These are phyloP conservation scores for Sarocladium kiliense DNA, from an alignment of 2,329 filamentous ascomycete genomes.

Conservation along the genomic window DNA sequence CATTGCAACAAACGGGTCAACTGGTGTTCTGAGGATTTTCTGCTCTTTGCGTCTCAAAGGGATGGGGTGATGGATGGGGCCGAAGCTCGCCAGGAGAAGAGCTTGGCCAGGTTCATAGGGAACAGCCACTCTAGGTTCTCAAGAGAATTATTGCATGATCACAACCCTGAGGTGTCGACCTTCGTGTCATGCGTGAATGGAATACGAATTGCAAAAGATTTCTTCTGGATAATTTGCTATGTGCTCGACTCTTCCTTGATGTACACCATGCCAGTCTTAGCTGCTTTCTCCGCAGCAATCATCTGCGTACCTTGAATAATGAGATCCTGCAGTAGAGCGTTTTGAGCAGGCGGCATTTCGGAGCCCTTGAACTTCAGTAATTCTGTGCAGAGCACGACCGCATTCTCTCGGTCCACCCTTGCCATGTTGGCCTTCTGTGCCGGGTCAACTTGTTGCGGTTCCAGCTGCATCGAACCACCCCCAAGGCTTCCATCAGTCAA, in stretches of 20 bases:
- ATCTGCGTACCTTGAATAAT: slow-evolving; percentile 45
- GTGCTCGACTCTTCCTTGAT: not conserved
- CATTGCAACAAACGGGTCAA: slow-evolving; percentile 13
- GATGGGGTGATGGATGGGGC: slow-evolving; percentile 5
- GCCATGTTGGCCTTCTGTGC: slow-evolving; percentile 39
- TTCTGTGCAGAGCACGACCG: slow-evolving; percentile 52
- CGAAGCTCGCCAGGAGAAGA: slow-evolving; percentile 1
- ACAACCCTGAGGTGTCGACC: slow-evolving; percentile 22
- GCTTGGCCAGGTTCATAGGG: slow-evolving; percentile 14
- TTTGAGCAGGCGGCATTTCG: slow-evolving; percentile 33
- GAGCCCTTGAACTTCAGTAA: slow-evolving; percentile 40
- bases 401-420: slow-evolving; percentile 56
- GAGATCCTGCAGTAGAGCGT: slow-evolving; percentile 40
- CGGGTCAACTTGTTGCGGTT: slow-evolving; percentile 43
- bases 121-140: slow-evolving; percentile 31
- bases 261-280: not conserved
- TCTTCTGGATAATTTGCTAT: not conserved
- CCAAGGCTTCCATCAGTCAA: slow-evolving; percentile 11
- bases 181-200: slow-evolving; percentile 1
- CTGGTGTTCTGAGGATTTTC: slow-evolving; percentile 35
- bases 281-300: slow-evolving; percentile 23
- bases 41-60: slow-evolving; percentile 33
- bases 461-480: slow-evolving; percentile 25
- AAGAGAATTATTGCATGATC: slow-evolving; percentile 37
- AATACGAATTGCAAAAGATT: slow-evolving; percentile 6